Evolutionary conservation across 1,284 basidiomycete genomes (phyloP).

Genomic region (Puccinia horiana): DNA sequence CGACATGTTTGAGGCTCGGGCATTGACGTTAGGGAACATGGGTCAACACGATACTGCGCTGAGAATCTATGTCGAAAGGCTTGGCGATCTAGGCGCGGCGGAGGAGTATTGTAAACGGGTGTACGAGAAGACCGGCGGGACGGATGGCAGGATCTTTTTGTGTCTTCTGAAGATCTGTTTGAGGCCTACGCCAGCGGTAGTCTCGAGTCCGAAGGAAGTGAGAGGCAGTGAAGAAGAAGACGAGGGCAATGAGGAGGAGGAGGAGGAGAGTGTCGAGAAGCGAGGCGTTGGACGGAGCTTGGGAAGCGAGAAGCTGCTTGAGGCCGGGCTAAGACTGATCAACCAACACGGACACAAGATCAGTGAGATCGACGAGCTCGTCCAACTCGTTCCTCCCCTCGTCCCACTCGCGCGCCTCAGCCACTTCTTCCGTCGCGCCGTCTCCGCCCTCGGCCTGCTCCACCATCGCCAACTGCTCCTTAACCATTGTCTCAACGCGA

Average conservation of each 20-base stretch:
- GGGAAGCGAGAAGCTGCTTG: not conserved
- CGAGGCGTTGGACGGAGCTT: not conserved
- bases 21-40: slow-evolving; percentile 82
- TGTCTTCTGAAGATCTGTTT: slow-evolving; percentile 85
- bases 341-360: slow-evolving; percentile 77
- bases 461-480: slow-evolving; percentile 71
- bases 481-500: slow-evolving; percentile 69
- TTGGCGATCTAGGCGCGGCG: slow-evolving; percentile 78
- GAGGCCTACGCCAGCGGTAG: slow-evolving; percentile 62
- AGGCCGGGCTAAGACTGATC: slow-evolving; percentile 76
- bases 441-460: slow-evolving; percentile 64
- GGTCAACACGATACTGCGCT: slow-evolving; percentile 90
- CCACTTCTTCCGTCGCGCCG: slow-evolving; percentile 74
- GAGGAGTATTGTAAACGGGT: slow-evolving; percentile 89
- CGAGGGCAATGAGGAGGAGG: not conserved
- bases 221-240: not conserved
- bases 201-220: not conserved
- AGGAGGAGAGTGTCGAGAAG: not conserved
- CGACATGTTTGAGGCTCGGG: slow-evolving; percentile 81
- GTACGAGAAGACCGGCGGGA: slow-evolving; percentile 63
- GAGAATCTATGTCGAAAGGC: slow-evolving; percentile 83
- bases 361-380: slow-evolving; percentile 70
- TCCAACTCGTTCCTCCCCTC: slow-evolving; percentile 82
- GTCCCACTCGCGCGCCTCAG: slow-evolving; percentile 76
- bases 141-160: slow-evolving; percentile 69